Evolutionary conservation across 768 basidiomycete species (phyloP), one percentile per base, ranked within the genome.

Genomic region (Hypholoma sublateritium): DNA sequence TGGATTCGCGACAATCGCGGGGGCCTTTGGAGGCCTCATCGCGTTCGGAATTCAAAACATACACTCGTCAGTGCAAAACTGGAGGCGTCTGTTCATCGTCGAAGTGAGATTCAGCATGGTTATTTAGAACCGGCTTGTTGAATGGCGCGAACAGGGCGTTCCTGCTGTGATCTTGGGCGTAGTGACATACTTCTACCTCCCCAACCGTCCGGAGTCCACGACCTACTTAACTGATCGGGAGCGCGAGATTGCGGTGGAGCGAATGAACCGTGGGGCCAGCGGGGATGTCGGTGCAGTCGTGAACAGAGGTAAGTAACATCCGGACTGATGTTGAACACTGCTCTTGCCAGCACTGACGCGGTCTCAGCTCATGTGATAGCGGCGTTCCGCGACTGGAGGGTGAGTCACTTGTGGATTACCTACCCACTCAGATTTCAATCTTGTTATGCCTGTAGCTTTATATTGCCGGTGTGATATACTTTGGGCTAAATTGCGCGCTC

Each of bases 21-120:
- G 91, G 19, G 91, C 91, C 5, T 93, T 93, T 58, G 89, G 90
- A 13, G 91, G 91, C 16, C 72, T 92, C 45, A 82, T 93, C 41
- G 90, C 91, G 3, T 93, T 88, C 59, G 91, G 89, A 1, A 76
- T 93, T 9, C 87, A 90, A 61, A 80, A 90, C 65, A 77, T 75
- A 1, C 70, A 84, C 53, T 59, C 76, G 0, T 62, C 77, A 4
- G 69, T 87, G 28, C 66, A 74, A 9, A 75, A 83, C 57, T 86
- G 83, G 88, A 77, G 81, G 54, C 73, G 87, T 19, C 70, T 92
- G 5, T 91, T 91, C 69, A 82, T 93, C 59, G 76, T 91, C 37
- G 89, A 92, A 78, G 87, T 84, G 60, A 32, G 48, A 21, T 32
- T 47, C 41, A 17, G 51, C 25, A 7, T 22, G 17, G 51, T 6